A percentile compares a stretch with the other conserved stretches of the same genome.
phyloP scores from a whole-genome alignment of 2,329 filamentous ascomycete species.

The Xylaria sp. region DNA sequence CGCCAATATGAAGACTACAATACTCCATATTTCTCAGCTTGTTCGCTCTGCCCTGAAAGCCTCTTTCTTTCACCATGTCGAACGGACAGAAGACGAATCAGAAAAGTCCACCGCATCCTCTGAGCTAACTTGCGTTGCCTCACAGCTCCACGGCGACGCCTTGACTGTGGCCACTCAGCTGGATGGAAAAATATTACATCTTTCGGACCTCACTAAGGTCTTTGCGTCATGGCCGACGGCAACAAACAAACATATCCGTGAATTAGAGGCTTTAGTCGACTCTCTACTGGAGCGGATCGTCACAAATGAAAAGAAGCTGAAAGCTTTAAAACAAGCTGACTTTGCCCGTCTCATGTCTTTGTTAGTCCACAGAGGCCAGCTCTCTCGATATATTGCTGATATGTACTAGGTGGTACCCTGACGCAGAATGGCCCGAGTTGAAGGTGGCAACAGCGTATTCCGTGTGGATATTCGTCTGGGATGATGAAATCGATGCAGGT shows the following conservation, averaged over 20 bases:
- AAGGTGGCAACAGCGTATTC: constrained; percentile 49
- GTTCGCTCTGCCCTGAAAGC: constrained; percentile 35
- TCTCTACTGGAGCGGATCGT: constrained; percentile 44
- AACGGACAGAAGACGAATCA: constrained; percentile 8
- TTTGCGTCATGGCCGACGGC: constrained; percentile 44
- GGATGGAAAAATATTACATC: constrained; percentile 41
- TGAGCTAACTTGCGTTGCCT: constrained; percentile 21
- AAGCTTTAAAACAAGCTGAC: constrained; percentile 50
- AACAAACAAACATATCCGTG: constrained; percentile 41
- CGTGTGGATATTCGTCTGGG: constrained; percentile 52
- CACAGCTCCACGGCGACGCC: constrained; percentile 42
- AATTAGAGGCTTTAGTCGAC: constrained; percentile 43
- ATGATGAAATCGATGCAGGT: constrained; percentile 51
- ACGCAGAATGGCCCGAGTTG: constrained; percentile 50
- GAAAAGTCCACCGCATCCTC: constrained; percentile 14
- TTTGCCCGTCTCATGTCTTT: constrained; percentile 50
- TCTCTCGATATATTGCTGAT: constrained; percentile 10
- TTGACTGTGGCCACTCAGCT: constrained; percentile 41
- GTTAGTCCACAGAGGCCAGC: constrained; percentile 37
- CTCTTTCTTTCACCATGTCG: constrained; percentile 33
- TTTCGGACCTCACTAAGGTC: constrained; percentile 45
- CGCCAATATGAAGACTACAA: constrained; percentile 36
- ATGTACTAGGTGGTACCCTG: constrained; percentile 48
- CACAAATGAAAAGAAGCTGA: constrained; percentile 46
- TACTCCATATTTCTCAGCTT: constrained; percentile 36